Conservation (phyloP, 1,284 basidiomycete genomes). For the Heterobasidion annosum region DNA sequence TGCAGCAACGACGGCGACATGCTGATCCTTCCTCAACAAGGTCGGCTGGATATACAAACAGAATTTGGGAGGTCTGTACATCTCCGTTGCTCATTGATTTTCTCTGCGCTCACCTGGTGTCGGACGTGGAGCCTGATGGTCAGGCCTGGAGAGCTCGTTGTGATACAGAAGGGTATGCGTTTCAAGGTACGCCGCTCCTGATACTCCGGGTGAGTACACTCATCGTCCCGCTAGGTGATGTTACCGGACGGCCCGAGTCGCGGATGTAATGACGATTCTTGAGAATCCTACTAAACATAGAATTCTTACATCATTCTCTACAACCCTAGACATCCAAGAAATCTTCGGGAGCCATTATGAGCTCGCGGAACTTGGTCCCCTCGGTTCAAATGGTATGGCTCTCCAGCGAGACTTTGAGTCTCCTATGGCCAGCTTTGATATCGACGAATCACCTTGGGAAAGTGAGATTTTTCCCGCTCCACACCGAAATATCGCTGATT, state of each 20-base stretch:
- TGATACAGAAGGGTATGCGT: conserved; percentile 59
- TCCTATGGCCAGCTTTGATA: conserved; percentile 55
- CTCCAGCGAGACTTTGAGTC: conserved; percentile 57
- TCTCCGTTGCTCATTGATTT: not conserved
- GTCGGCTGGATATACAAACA: conserved; percentile 59
- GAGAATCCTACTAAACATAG: not conserved
- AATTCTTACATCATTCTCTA: not conserved
- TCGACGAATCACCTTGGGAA: conserved; percentile 51
- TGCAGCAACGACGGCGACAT: conserved; percentile 65
- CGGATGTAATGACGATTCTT: conserved; percentile 31
- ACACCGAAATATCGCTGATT: conserved; percentile 1
- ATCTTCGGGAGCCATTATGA: conserved; percentile 56
- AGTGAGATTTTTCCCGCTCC: conserved; percentile 24
- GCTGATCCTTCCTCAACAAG: conserved; percentile 58
- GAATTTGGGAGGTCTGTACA: conserved; percentile 48
- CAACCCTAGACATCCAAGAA: conserved; percentile 29
- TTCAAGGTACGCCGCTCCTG: conserved; percentile 38
- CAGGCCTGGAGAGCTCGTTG: conserved; percentile 53
- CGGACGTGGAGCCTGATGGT: conserved; percentile 36
- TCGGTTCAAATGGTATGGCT: conserved; percentile 59
- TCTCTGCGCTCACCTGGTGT: not conserved
- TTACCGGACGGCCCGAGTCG: conserved; percentile 47
- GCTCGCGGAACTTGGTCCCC: conserved; percentile 58
- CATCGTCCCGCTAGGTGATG: conserved; percentile 23
- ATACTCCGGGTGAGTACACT: not conserved